Conservation (phyloP, 208 protist species). For the Leishmania mexicana region DNA sequence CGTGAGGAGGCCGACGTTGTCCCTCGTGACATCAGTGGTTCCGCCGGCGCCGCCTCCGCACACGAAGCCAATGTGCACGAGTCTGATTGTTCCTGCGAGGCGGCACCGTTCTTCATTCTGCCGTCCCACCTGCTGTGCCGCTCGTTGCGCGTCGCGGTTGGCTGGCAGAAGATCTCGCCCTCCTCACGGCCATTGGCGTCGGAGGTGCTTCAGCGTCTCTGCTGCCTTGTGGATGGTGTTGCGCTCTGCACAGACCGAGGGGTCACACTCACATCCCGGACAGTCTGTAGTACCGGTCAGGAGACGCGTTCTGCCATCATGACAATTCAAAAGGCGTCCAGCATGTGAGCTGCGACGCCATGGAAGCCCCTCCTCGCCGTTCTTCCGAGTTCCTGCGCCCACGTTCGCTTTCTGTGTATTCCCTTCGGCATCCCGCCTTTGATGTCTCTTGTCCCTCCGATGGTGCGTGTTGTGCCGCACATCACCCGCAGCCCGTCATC, state of each 20-base stretch:
- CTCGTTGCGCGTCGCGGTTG: slow-evolving; percentile 3
- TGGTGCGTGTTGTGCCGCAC: background rate
- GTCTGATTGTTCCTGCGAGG: background rate
- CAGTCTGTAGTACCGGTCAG: background rate
- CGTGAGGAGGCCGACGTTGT: background rate
- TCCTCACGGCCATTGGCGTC: background rate
- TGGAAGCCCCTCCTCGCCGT: background rate
- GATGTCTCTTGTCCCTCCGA: background rate
- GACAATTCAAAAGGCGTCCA: slow-evolving; percentile 8
- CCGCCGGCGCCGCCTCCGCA: background rate
- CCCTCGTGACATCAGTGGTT: background rate
- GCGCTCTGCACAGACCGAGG: slow-evolving; percentile 2
- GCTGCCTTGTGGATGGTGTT: background rate
- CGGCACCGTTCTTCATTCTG: slow-evolving; percentile 9
- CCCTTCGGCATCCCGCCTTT: background rate
- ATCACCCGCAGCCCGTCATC: background rate
- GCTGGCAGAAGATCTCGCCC: slow-evolving; percentile 4
- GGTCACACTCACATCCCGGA: background rate
- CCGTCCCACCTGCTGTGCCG: slow-evolving; percentile 7
- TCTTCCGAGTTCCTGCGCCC: background rate
- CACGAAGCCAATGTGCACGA: background rate
- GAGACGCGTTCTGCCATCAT: background rate
- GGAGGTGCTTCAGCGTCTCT: slow-evolving; percentile 2
- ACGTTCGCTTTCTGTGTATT: background rate
- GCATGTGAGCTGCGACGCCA: slow-evolving; percentile 3